Evolutionary conservation across 306 rosid genomes (phyloP).

Genomic region (Trichosanthes truncata): DNA sequence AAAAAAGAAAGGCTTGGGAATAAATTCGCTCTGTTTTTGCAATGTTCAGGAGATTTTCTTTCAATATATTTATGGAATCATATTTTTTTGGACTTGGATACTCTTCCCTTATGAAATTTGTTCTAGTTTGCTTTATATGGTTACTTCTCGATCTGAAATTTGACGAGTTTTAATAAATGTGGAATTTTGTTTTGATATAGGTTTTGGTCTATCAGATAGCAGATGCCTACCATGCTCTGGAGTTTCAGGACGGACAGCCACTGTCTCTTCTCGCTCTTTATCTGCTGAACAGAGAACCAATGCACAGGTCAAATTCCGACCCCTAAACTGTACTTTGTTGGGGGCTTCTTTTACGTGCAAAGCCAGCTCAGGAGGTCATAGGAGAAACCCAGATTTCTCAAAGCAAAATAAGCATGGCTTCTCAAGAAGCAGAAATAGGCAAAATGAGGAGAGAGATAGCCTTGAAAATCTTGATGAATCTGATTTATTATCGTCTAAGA

Average conservation of each 20-base stretch:
- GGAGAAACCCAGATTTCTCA: conserved; percentile 66
- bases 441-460: conserved; percentile 55
- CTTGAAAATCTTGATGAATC: conserved; percentile 63
- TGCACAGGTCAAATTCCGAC: conserved; percentile 38
- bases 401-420: conserved; percentile 56
- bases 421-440: conserved; percentile 60
- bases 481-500: conserved; percentile 51
- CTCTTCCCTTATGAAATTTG: not conserved
- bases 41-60: not conserved
- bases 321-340: conserved; percentile 27
- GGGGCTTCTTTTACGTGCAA: conserved; percentile 46
- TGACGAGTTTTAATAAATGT: not conserved
- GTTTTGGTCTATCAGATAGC: conserved; percentile 51
- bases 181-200: conserved; percentile 31
- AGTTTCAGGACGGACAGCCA: conserved; percentile 43
- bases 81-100: not conserved
- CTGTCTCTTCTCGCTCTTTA: conserved; percentile 36
- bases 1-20: not conserved
- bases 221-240: conserved; percentile 53
- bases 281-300: conserved; percentile 22
- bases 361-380: conserved; percentile 31
- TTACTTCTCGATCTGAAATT: not conserved
- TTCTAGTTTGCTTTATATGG: not conserved
- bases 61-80: not conserved
- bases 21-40: not conserved